These are phyloP conservation scores for Jamesozyma gamospora DNA, from an alignment of 805 yeast genomes.

Conservation along the genomic window DNA sequence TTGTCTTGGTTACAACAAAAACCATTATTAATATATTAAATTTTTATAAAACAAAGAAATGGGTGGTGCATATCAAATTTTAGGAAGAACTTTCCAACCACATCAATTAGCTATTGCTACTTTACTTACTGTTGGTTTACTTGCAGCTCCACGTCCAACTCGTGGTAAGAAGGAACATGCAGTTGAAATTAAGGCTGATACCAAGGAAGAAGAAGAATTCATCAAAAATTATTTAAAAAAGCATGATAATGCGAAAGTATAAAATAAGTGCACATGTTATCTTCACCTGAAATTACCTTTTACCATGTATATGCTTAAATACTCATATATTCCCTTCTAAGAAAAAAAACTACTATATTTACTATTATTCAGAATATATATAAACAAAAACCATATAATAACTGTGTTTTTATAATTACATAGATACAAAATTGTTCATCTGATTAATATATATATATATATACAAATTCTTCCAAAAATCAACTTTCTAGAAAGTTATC, in stretches of 20 bases:
- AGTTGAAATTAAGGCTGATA: conserved; percentile 64
- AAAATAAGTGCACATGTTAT: background rate
- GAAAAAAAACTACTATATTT: background rate
- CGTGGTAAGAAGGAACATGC: conserved; percentile 44
- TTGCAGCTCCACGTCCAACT: conserved; percentile 63
- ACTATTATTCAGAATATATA: too few relatives aligned
- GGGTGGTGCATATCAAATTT: conserved; percentile 78
- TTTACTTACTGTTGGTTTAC: conserved; percentile 53
- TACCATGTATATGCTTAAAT: background rate
- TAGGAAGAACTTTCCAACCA: conserved; percentile 78
- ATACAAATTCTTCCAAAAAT: background rate
- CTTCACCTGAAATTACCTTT: background rate
- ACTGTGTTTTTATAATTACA: background rate
- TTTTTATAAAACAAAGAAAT: too few relatives aligned
- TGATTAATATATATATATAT: background rate
- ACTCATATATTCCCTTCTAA: conserved; percentile 1
- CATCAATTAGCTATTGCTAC: conserved; percentile 81
- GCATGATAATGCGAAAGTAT: conserved; percentile 4
- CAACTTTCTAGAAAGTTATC: too few relatives aligned
- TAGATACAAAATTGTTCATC: background rate
- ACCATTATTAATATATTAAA: too few relatives aligned
- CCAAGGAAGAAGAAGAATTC: conserved; percentile 85
- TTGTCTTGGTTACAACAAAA: too few relatives aligned
- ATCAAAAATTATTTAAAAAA: conserved; percentile 59
- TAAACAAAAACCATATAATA: background rate